phyloP scores from a whole-genome alignment of 2,329 filamentous ascomycete species.

The Chrysosphaeria jannelii region DNA sequence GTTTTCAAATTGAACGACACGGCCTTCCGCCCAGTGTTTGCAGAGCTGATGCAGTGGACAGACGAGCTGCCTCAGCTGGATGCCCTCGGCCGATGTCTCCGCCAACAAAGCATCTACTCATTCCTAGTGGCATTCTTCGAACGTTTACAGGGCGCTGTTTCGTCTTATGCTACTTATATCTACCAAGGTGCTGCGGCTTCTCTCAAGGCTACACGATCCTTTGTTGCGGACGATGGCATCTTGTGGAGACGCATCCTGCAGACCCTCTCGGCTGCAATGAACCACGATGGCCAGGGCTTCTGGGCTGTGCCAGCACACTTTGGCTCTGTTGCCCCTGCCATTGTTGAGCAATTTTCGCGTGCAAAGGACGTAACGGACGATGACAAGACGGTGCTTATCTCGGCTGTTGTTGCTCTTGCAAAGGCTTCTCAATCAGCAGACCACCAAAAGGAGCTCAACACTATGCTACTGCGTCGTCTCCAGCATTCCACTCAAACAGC shows the following conservation, averaged over 20 bases:
- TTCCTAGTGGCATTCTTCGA: conserved; percentile 60
- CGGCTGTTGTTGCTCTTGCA: conserved; percentile 53
- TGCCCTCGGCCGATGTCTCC: conserved; percentile 21
- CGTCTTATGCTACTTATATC: conserved; percentile 65
- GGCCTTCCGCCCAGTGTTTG: conserved; percentile 75
- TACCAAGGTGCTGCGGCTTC: conserved; percentile 42
- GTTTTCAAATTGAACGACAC: conserved; percentile 91
- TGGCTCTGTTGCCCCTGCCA: conserved; percentile 32
- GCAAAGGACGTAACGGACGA: conserved; percentile 7
- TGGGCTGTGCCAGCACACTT: conserved; percentile 88
- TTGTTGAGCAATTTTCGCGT: conserved; percentile 34
- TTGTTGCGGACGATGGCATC: conserved; percentile 19
- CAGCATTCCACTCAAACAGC: conserved; percentile 32
- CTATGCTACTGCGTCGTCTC: conserved; percentile 45
- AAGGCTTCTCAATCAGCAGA: conserved; percentile 56
- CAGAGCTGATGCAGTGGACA: conserved; percentile 60
- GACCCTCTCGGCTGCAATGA: conserved; percentile 46
- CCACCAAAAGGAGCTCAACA: conserved; percentile 75
- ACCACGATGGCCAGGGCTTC: conserved; percentile 39
- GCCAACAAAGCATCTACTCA: conserved; percentile 49
- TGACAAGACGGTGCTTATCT: conserved; percentile 21
- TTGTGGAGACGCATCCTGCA: conserved; percentile 41
- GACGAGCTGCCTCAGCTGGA: conserved; percentile 31
- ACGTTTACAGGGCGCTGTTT: conserved; percentile 77
- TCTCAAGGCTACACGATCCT: conserved; percentile 19